Evolutionary conservation across 345 rosid genomes (phyloP).

Genomic region (Sisymbrium irio): DNA sequence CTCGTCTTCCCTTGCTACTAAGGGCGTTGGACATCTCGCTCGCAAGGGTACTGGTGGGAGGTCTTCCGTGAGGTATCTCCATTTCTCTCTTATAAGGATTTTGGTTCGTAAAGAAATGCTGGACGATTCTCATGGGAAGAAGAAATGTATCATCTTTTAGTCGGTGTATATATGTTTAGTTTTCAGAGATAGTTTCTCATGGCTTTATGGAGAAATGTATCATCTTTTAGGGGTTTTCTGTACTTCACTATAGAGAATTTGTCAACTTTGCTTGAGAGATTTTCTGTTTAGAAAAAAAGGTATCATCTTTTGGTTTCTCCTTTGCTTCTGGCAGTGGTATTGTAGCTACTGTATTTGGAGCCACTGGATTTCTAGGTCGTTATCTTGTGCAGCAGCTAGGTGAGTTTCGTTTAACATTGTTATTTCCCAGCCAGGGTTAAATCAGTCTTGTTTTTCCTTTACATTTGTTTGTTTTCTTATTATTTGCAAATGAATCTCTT

Average conservation of each 20-base stretch:
- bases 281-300: neutral
- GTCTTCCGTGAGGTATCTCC: constrained; percentile 84
- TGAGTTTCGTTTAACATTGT: constrained; percentile 36
- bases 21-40: constrained; percentile 74
- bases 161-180: neutral
- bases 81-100: neutral
- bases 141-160: no score
- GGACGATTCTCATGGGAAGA: neutral
- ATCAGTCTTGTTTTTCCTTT: constrained; percentile 1
- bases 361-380: constrained; percentile 98
- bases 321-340: constrained; percentile 62
- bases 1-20: constrained; percentile 62
- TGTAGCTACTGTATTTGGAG: constrained; percentile 94
- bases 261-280: neutral
- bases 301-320: neutral
- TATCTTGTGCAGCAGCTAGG: constrained; percentile 99
- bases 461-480: neutral
- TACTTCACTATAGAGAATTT: neutral
- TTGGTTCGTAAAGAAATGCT: neutral
- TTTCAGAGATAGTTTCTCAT: neutral
- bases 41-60: constrained; percentile 99
- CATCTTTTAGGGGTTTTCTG: neutral
- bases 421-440: neutral
- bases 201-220: neutral
- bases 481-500: neutral